Evolutionary conservation across 2,329 filamentous ascomycete genomes (phyloP), one percentile per base, ranked within the genome.

Genomic region (Xylogone sp.): DNA sequence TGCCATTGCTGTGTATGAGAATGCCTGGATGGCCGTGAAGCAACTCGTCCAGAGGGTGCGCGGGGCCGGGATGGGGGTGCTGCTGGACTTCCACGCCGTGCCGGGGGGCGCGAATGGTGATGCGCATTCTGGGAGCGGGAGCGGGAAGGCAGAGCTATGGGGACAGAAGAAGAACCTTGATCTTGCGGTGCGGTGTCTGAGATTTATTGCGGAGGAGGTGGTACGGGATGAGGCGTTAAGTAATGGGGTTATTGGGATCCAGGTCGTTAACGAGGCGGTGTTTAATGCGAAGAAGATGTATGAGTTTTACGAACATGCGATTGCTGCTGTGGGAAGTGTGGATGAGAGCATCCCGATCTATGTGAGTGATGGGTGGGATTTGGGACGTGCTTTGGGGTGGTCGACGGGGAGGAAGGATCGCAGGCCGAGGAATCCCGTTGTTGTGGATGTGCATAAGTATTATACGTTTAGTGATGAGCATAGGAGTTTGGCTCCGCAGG

Each of bases 371-470:
- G 80, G 69, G 1, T 83, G 80, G 78, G 71, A 82, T 59, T 63
- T 83, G 13, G 55, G 59, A 0, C 65, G 67, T 21, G 72, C 73
- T 2, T 55, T 78, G 21, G 61, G 68, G 8, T 83, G 79, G 69
- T 66, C 63, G 2, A 65, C 69, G 20, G 60, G 60, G 8, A 74
- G 72, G 56, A 9, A 18, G 10, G 5, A 39, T 18, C 34, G n/a
- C 8, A 27, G 48, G 16, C 51, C 60, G n/a, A 55, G 62, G 12
- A 74, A 73, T 46, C 77, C 79, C 0, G 69, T 83, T 7, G 65
- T 83, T 20, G 69, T 84, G 21, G 81, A 83, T 56, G 82, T 79
- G 12, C 81, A 83, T 62, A 72, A 75, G 51, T 83, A 84, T 62
- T 84, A 77, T 70, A 76, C 75, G 39, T 83, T 82, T 60, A 70